Conservation (phyloP, 495 filamentous ascomycete genomes). For the Tuber magnatum region DNA sequence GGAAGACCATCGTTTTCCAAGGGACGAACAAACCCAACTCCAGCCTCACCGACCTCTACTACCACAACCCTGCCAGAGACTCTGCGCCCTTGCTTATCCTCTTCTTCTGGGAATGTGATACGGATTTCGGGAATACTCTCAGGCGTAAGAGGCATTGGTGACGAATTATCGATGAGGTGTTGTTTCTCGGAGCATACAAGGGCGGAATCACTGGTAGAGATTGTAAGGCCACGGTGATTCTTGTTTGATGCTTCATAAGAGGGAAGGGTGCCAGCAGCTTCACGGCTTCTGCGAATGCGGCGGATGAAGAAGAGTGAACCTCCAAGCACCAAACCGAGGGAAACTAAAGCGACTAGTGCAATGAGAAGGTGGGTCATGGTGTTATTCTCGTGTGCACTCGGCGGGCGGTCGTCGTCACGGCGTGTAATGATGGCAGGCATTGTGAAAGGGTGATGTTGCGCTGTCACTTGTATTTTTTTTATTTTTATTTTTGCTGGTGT, state of each 20-base stretch:
- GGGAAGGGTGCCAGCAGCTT: conserved; percentile 47
- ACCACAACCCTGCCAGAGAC: conserved; percentile 86
- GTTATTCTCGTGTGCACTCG: conserved; percentile 21
- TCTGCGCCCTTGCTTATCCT: conserved; percentile 74
- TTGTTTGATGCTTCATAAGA: conserved; percentile 50
- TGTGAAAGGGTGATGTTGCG: conserved; percentile 20
- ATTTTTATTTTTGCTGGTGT: conserved; percentile 15
- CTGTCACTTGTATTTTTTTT: too few species aligned
- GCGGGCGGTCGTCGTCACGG: conserved; percentile 18
- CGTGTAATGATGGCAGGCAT: conserved; percentile 31
- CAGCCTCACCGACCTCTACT: conserved; percentile 79
- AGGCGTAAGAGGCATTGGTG: conserved; percentile 69
- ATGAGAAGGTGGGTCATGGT: conserved; percentile 46
- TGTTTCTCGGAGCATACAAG: conserved; percentile 65
- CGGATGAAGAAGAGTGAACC: conserved; percentile 64
- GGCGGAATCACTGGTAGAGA: conserved; percentile 56
- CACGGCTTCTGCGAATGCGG: conserved; percentile 52
- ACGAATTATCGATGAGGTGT: conserved; percentile 64
- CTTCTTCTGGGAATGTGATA: conserved; percentile 96
- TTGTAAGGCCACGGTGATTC: conserved; percentile 61
- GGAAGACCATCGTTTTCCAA: conserved; percentile 66
- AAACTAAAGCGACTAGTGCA: conserved; percentile 66
- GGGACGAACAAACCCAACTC: conserved; percentile 79
- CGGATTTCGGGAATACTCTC: conserved; percentile 82
- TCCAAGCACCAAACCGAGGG: conserved; percentile 59